Conservation (phyloP, 2,329 filamentous ascomycete species). For the Ophiostoma quercus region DNA sequence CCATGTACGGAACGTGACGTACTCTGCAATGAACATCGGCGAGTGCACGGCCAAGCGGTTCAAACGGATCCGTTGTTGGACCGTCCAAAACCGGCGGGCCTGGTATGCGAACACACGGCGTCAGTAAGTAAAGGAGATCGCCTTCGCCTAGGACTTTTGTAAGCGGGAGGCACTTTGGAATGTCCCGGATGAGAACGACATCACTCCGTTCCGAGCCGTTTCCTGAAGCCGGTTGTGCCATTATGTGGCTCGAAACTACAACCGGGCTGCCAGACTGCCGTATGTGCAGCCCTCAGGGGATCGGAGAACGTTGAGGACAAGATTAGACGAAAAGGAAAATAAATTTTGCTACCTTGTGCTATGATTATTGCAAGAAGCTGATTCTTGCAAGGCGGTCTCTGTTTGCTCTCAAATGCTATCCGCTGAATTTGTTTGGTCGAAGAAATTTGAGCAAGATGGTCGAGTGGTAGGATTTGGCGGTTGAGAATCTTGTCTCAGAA, state of each 20-base stretch:
- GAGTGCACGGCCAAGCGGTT: constrained; percentile 61
- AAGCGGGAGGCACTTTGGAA: constrained; percentile 45
- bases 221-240: constrained; percentile 27
- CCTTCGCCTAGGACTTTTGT: constrained; percentile 42
- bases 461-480: neutral
- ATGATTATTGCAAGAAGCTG: neutral
- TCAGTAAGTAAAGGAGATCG: constrained; percentile 57
- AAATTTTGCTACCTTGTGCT: constrained; percentile 1
- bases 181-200: constrained; percentile 39
- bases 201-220: constrained; percentile 28
- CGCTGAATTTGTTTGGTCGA: neutral
- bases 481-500: neutral
- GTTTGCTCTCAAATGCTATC: neutral
- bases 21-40: constrained; percentile 55
- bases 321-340: neutral
- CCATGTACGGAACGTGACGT: constrained; percentile 67
- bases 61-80: constrained; percentile 55
- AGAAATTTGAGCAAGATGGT: neutral
- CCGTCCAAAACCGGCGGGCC: constrained; percentile 37
- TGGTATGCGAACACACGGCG: constrained; percentile 46
- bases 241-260: constrained; percentile 15
- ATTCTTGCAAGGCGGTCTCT: neutral
- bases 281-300: constrained; percentile 17
- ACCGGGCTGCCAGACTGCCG: constrained; percentile 17
- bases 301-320: neutral